Base-by-base conservation (phyloP, 208 protist genomes). In the Leishmania arabica region DNA sequence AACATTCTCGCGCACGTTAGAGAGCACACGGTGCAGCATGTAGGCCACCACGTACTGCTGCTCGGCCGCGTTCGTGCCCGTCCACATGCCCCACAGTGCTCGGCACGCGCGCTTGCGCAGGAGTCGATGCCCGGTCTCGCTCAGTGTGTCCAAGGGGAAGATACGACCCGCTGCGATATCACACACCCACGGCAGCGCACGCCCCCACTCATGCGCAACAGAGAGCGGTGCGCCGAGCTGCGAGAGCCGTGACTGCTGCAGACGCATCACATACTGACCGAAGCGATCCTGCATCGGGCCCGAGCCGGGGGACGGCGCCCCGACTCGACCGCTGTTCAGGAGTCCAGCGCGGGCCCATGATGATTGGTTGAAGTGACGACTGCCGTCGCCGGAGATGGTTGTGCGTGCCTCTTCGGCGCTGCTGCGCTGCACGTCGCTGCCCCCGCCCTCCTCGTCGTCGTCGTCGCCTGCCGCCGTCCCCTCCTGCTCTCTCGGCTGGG, bases 31-130 rank as follows among this genome's bases (percentile, higher is more conserved):
- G 56, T 85, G 78, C 4, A 95, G 79, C 77, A 95, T 83, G 72
- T 75, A 86, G 34, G 82, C 81, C 19, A 95, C 40, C 42, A 93
- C 66, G 64, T 79, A 70, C n/a, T 60, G 74, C 66, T 78, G 66
- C n/a, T 78, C 64, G 40, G 34, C 24, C 6, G 8, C 34, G 42
- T 53, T 77, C 11, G 78, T 80, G 37, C 56, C 24, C 42, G 79
- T 89, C 81, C 84, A 88, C 77, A 91, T 89, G 1, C 75, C 77
- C 92, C 92, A 95, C 56, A 92, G 83, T 1, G 92, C 78, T 54
- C 86, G 86, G 65, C 87, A 87, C 47, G 79, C 83, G 2, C 86
- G 49, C 27, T 76, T 79, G 40, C 90, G 90, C 66, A 93, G 86
- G 42, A 86, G 73, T 58, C 72, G 71, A 17, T 82, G 72, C 6